Evolutionary conservation across 2,329 filamentous ascomycete species (phyloP), one percentile per base, ranked within the genome.

Genomic region (Diaporthe helianthi): DNA sequence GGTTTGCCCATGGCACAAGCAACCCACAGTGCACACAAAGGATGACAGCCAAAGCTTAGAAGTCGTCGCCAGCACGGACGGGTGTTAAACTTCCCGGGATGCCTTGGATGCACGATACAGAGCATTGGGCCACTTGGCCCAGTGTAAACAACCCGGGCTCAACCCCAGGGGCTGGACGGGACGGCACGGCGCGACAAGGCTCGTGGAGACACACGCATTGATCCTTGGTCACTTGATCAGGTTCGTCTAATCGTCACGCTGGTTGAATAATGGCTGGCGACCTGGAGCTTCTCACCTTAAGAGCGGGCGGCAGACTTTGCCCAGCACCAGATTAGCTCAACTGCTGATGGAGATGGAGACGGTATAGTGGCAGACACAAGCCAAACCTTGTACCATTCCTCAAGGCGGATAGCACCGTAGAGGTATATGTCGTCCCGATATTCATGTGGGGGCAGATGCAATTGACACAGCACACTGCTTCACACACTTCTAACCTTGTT

Each of bases 191-290:
- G 33, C 41, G 29, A 24, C 4, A 29, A 47, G 58, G 29, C 58
- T 13, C 36, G 36, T 36, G 54, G 12, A 12, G 22, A 38, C 58
- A 47, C 58, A 36, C 22, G 58, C 58, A 63, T 49, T 63, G 41
- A 19, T 47, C 7, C 58, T 63, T 12, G 29, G 58, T 63, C 44
- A 63, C 44, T 63, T 63, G 58, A 63, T 31, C 58, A 33, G 7
- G 29, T 49, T 22, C n/a, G 44, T 47, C 44, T 44, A 44, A 22
- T 49, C 58, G 13, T 33, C 7, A 5, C 58, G n/a, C 36, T 46
- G n/a, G 29, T 47, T 19, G 44, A 49, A 49, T 13, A 49, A 49
- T 13, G 29, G 29, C 4, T 49, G 29, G 9, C 41, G 29, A 19
- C n/a, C 10, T 47, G 41, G 12, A 26, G 26, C 24, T 26, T 17